Conservation (phyloP, 208 protist genomes). For the Wallacemonas rigidus region DNA sequence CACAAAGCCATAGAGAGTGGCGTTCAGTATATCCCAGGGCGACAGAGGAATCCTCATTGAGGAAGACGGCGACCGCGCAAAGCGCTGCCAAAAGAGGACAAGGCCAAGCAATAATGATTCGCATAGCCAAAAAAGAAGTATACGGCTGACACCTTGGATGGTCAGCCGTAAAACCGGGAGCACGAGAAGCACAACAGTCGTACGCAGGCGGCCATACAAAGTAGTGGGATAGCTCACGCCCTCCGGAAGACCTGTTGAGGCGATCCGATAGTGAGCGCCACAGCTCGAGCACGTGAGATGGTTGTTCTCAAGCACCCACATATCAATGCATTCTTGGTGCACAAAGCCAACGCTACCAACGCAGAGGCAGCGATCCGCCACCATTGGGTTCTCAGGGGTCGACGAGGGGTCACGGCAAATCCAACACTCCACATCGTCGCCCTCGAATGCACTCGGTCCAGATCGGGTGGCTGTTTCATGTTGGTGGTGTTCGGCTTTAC, state of each 20-base stretch:
- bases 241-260: constrained; percentile 22
- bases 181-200: constrained; percentile 36
- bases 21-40: constrained; percentile 7
- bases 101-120: neutral
- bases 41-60: neutral
- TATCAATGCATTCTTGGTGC: constrained; percentile 70
- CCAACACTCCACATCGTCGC: constrained; percentile 51
- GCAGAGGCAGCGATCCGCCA: constrained; percentile 57
- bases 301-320: constrained; percentile 62
- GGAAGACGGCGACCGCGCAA: neutral
- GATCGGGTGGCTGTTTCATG: neutral
- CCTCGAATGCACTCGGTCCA: neutral
- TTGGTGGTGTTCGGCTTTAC: neutral
- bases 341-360: constrained; percentile 61
- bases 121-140: constrained; percentile 3
- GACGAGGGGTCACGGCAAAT: constrained; percentile 54
- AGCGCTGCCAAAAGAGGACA: constrained; percentile 16
- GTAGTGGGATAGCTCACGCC: constrained; percentile 18
- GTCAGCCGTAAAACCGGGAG: constrained; percentile 21
- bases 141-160: neutral
- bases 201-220: constrained; percentile 14
- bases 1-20: neutral
- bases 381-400: constrained; percentile 45
- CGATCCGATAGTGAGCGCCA: constrained; percentile 43
- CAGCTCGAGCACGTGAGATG: constrained; percentile 58